Conservation (phyloP, 164 flowering plant genomes). For the Pachysandra terminalis region DNA sequence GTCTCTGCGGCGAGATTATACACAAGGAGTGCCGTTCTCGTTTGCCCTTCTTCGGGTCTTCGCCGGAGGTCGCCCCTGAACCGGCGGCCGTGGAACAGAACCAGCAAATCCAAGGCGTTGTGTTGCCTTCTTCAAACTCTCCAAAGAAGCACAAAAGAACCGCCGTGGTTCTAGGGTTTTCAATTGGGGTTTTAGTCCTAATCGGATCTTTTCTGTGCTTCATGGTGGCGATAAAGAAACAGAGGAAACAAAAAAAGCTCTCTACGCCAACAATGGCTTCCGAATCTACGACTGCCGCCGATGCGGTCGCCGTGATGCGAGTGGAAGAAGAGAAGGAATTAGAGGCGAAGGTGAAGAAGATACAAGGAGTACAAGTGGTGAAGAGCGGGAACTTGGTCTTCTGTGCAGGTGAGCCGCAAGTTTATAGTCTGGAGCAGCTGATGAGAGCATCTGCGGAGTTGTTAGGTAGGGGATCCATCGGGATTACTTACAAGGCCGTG, state of each 20-base stretch:
- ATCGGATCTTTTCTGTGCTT: slow-evolving; percentile 30
- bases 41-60: slow-evolving; percentile 44
- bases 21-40: slow-evolving; percentile 44
- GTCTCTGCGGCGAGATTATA: slow-evolving; percentile 77
- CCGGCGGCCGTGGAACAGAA: slow-evolving; percentile 22
- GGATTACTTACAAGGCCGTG: slow-evolving; percentile 91
- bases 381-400: slow-evolving; percentile 74
- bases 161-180: slow-evolving; percentile 36
- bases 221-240: slow-evolving; percentile 24
- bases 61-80: slow-evolving; percentile 19
- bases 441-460: slow-evolving; percentile 93
- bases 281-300: slow-evolving; percentile 25
- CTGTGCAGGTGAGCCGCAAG: slow-evolving; percentile 81
- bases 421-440: slow-evolving; percentile 75
- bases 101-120: slow-evolving; percentile 32
- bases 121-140: slow-evolving; percentile 19
- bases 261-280: slow-evolving; percentile 14
- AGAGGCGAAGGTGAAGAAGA: slow-evolving; percentile 54
- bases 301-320: slow-evolving; percentile 42
- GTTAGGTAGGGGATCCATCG: slow-evolving; percentile 78
- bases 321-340: slow-evolving; percentile 55
- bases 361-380: slow-evolving; percentile 35
- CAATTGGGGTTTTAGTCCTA: slow-evolving; percentile 28
- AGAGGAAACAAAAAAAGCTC: slow-evolving; percentile 13
- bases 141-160: slow-evolving; percentile 24